Evolutionary conservation across 1,284 basidiomycete species (phyloP).

Genomic region (Puccinia coronata): DNA sequence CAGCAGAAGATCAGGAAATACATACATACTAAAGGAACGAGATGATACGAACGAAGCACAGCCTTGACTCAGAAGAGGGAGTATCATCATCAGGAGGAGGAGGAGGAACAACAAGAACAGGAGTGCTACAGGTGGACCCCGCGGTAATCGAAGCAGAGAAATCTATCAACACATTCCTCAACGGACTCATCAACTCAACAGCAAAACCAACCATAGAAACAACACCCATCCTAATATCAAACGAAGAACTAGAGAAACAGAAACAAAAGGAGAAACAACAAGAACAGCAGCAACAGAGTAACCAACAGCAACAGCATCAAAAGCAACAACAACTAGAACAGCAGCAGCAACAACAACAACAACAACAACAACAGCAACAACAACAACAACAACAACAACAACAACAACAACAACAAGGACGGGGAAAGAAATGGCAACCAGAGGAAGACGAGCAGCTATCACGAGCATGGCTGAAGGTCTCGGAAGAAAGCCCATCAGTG

Average conservation of each 20-base stretch:
- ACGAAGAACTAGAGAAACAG: conserved; percentile 8
- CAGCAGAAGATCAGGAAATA: too few relatives aligned
- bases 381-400: conserved; percentile 16
- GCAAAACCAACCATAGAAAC: neutral
- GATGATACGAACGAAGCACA: too few relatives aligned
- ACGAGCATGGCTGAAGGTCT: conserved; percentile 13
- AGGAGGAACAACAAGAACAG: too few relatives aligned
- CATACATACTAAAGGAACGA: too few relatives aligned
- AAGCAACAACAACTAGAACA: conserved; percentile 3
- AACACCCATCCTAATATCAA: neutral
- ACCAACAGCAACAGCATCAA: too few relatives aligned
- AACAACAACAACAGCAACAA: neutral
- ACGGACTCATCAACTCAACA: neutral
- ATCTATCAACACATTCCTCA: neutral
- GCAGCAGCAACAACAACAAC: neutral
- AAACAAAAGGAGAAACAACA: too few relatives aligned
- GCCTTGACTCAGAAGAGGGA: too few relatives aligned
- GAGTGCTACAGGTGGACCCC: neutral
- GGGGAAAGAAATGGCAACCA: conserved; percentile 31
- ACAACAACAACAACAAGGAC: neutral
- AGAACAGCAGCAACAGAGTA: too few relatives aligned
- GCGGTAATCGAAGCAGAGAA: conserved; percentile 20
- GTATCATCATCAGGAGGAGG: too few relatives aligned
- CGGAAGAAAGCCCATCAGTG: neutral
- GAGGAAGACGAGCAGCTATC: conserved; percentile 24